Evolutionary conservation across 2,329 filamentous ascomycete species (phyloP).

Genomic region (Alternaria longipes): DNA sequence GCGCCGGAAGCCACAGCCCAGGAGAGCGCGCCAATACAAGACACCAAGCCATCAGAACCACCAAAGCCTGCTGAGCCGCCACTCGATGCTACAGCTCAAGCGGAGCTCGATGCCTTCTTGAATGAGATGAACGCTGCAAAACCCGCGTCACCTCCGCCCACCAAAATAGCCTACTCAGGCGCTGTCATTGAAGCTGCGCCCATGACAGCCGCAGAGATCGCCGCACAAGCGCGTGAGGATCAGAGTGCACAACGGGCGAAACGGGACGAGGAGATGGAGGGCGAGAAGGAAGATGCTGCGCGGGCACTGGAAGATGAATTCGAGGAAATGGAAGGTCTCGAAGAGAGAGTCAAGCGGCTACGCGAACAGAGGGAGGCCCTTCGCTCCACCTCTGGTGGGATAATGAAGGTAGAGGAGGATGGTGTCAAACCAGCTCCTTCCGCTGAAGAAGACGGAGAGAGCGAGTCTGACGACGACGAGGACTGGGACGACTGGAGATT

Average conservation of each 20-base stretch:
- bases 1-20: conserved; percentile 4
- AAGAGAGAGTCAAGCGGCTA: conserved; percentile 56
- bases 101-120: conserved; percentile 65
- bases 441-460: conserved; percentile 39
- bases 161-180: conserved; percentile 52
- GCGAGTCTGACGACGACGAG: conserved; percentile 48
- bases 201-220: conserved; percentile 58
- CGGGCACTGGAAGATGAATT: conserved; percentile 58
- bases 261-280: conserved; percentile 57
- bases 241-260: conserved; percentile 54
- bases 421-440: conserved; percentile 15
- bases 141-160: conserved; percentile 81
- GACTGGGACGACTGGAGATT: conserved; percentile 53
- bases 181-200: conserved; percentile 58
- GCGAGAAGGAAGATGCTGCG: conserved; percentile 59
- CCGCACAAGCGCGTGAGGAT: conserved; percentile 57
- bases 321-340: conserved; percentile 60
- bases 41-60: conserved; percentile 16
- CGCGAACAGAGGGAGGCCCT: conserved; percentile 58
- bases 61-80: conserved; percentile 16
- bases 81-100: conserved; percentile 34
- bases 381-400: conserved; percentile 33
- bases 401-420: conserved; percentile 18
- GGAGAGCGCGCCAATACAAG: conserved; percentile 9
- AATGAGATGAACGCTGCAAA: conserved; percentile 75